These are phyloP conservation scores for Massarina eburnea DNA, from an alignment of 2,329 filamentous ascomycete species.

Conservation along the genomic window DNA sequence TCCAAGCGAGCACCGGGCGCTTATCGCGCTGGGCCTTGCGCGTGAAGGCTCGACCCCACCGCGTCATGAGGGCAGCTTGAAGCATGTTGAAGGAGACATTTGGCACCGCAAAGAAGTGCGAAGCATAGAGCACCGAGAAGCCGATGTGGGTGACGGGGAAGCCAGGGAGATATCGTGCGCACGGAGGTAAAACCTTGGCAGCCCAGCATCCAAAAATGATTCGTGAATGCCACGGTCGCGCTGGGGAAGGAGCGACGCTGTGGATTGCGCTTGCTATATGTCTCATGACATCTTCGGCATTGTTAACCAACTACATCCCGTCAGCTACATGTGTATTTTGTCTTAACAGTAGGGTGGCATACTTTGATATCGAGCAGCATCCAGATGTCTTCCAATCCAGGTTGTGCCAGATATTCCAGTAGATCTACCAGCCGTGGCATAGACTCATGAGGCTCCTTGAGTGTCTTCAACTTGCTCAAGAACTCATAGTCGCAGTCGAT, in stretches of 20 bases:
- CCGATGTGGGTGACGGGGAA: conserved; percentile 70
- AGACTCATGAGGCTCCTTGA: conserved; percentile 65
- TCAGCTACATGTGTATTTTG: conserved; percentile 5
- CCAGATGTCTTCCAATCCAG: conserved; percentile 71
- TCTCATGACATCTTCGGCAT: conserved; percentile 69
- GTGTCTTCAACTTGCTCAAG: conserved; percentile 67
- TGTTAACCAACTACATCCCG: conserved; percentile 63
- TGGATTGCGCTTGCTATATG: conserved; percentile 66
- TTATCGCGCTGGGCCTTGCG: conserved; percentile 57
- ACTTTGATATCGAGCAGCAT: conserved; percentile 87
- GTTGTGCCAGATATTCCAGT: conserved; percentile 68
- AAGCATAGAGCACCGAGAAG: conserved; percentile 67
- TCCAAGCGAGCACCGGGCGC: conserved; percentile 76
- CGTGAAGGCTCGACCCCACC: conserved; percentile 67
- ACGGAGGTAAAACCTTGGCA: conserved; percentile 68
- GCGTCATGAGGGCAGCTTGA: conserved; percentile 67
- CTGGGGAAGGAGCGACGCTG: conserved; percentile 49
- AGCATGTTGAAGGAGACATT: conserved; percentile 78
- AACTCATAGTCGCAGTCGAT: conserved; percentile 76
- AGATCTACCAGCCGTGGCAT: conserved; percentile 78
- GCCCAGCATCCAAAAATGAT: conserved; percentile 84
- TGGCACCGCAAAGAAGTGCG: conserved; percentile 67
- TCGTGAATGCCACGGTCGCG: conserved; percentile 67
- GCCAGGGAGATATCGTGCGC: conserved; percentile 61
- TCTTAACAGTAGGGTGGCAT: conserved; percentile 10